Conservation (phyloP, 2,329 filamentous ascomycete genomes). For the Diaporthe citriasiana region DNA sequence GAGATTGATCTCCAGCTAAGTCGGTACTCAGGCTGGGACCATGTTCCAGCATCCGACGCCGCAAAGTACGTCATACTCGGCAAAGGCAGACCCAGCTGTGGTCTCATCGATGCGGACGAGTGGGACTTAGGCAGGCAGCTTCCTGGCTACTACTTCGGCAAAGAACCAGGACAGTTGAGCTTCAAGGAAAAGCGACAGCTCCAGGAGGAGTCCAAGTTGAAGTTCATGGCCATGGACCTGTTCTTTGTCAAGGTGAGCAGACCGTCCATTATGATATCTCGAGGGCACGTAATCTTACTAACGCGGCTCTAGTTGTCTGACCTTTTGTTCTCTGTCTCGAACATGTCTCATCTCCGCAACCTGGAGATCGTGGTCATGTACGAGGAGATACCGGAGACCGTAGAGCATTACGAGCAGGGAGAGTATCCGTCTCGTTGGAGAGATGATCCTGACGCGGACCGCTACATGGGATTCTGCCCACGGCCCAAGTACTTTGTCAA, state of each 20-base stretch:
- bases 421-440: slow-evolving; percentile 68
- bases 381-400: slow-evolving; percentile 68
- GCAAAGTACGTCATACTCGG: slow-evolving; percentile 74
- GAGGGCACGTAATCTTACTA: slow-evolving; percentile 38
- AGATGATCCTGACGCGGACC: slow-evolving; percentile 67
- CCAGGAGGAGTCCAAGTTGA: slow-evolving; percentile 64
- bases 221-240: slow-evolving; percentile 71
- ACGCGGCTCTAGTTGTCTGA: slow-evolving; percentile 66
- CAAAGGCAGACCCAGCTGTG: slow-evolving; percentile 69
- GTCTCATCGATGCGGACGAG: slow-evolving; percentile 64
- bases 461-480: slow-evolving; percentile 68
- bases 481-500: slow-evolving; percentile 71
- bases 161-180: slow-evolving; percentile 60
- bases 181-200: slow-evolving; percentile 61
- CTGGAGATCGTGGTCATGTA: slow-evolving; percentile 71
- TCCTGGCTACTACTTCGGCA: slow-evolving; percentile 63
- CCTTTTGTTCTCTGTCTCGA: slow-evolving; percentile 70
- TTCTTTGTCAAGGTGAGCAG: slow-evolving; percentile 75
- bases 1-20: slow-evolving; percentile 74
- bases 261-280: too few species aligned
- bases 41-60: slow-evolving; percentile 64
- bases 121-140: slow-evolving; percentile 68
- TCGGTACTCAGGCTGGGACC: slow-evolving; percentile 72
- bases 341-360: slow-evolving; percentile 69
- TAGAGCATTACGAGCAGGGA: slow-evolving; percentile 60